Conservation (phyloP, 2,329 filamentous ascomycete species). For the Pestalotiopsis fici region DNA sequence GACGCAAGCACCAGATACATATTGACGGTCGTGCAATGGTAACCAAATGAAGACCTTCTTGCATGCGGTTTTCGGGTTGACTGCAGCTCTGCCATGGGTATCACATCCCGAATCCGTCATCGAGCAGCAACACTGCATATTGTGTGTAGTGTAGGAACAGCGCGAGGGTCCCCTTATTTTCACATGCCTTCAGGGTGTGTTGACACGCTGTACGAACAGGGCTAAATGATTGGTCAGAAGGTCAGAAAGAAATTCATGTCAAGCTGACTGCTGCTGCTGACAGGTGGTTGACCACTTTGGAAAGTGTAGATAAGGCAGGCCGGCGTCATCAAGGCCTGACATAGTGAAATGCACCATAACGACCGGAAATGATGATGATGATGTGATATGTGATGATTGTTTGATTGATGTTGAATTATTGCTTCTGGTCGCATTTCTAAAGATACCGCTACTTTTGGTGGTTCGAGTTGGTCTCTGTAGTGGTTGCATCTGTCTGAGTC, state of each 20-base stretch:
- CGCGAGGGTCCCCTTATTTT: not conserved
- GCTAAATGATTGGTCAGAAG: not conserved
- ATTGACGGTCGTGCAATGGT: not conserved
- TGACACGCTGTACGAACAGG: not conserved
- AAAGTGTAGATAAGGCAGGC: not conserved
- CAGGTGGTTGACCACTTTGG: not conserved
- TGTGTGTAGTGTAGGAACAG: not conserved
- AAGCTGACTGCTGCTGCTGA: not conserved
- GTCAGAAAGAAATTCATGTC: not conserved
- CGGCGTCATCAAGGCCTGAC: not conserved
- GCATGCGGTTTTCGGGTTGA: not conserved
- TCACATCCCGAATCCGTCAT: constrained; percentile 1
- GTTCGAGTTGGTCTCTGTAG: not conserved
- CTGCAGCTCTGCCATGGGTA: not conserved
- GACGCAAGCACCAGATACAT: not conserved
- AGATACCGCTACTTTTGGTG: not conserved
- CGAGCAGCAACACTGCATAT: not conserved
- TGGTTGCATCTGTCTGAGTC: not conserved
- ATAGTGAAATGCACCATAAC: not conserved
- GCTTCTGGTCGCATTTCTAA: not conserved
- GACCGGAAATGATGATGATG: not conserved
- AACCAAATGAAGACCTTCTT: not conserved
- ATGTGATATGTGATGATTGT: not conserved
- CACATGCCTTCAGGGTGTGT: not conserved
- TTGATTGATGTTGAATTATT: not conserved